Conservation (phyloP, 2,329 filamentous ascomycete species). For the Botrytis paeoniae region DNA sequence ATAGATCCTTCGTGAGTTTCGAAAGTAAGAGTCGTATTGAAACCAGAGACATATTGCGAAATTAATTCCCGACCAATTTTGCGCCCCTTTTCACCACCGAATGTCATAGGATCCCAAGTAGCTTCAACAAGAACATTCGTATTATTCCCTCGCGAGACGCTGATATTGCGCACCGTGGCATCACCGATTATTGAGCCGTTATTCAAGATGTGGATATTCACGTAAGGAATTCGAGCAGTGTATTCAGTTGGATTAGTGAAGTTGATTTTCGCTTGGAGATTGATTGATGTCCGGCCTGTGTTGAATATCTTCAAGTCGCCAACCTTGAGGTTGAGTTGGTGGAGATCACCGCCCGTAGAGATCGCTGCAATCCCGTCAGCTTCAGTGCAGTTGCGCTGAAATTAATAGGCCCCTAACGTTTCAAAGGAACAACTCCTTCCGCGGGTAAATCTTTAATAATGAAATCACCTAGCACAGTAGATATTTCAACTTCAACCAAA, state of each 20-base stretch:
- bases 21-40: constrained; percentile 77
- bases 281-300: constrained; percentile 69
- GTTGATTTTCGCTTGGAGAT: constrained; percentile 70
- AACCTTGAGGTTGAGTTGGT: constrained; percentile 58
- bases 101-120: constrained; percentile 67
- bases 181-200: constrained; percentile 75
- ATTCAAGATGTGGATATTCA: constrained; percentile 71
- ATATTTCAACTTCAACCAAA: constrained; percentile 76
- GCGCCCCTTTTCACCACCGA: constrained; percentile 60
- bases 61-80: constrained; percentile 68
- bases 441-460: constrained; percentile 80
- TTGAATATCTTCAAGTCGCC: constrained; percentile 69
- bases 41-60: constrained; percentile 83
- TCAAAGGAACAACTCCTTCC: constrained; percentile 82
- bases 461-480: constrained; percentile 78
- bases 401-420: constrained; percentile 74
- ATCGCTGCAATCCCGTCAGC: constrained; percentile 51
- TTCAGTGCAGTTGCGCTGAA: constrained; percentile 37
- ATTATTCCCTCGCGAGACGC: constrained; percentile 68
- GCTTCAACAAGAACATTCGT: constrained; percentile 64
- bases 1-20: constrained; percentile 69
- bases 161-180: constrained; percentile 62
- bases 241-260: constrained; percentile 90
- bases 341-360: constrained; percentile 49
- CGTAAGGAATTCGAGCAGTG: constrained; percentile 74